Percentiles rank a stretch among this genome's conserved stretches.
phyloP scores from a whole-genome alignment of 208 protist species.

The Trichomonas vaginalis region DNA sequence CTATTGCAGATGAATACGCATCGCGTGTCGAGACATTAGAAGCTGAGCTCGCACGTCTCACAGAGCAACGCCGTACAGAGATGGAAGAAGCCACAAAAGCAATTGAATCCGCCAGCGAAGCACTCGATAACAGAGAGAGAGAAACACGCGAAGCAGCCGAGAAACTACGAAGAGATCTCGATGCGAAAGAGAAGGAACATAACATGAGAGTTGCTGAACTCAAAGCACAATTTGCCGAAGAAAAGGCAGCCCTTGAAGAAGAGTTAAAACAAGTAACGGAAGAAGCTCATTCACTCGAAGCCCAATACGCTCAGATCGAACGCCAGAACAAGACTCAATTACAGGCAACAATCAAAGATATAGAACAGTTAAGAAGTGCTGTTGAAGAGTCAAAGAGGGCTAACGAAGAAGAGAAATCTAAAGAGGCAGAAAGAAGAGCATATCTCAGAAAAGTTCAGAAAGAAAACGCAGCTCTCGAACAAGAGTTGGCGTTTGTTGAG shows the following conservation, averaged over 20 bases:
- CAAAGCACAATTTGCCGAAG: neutral
- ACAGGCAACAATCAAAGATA: neutral
- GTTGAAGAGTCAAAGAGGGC: neutral
- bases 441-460: neutral
- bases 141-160: neutral
- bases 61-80: neutral
- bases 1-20: neutral
- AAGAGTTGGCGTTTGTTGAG: neutral
- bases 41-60: neutral
- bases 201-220: neutral
- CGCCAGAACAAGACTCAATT: neutral
- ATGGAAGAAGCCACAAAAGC: neutral
- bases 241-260: neutral
- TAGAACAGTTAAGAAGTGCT: neutral
- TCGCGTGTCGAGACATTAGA: neutral
- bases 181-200: neutral
- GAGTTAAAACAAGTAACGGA: neutral
- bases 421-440: neutral
- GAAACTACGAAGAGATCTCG: neutral
- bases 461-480: neutral
- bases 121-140: neutral
- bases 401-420: neutral
- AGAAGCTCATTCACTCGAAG: neutral
- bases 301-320: neutral
- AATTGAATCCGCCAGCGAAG: neutral